These are phyloP conservation scores for Narthecium ossifragum DNA, from an alignment of 106 monocot genomes.

Conservation along the genomic window DNA sequence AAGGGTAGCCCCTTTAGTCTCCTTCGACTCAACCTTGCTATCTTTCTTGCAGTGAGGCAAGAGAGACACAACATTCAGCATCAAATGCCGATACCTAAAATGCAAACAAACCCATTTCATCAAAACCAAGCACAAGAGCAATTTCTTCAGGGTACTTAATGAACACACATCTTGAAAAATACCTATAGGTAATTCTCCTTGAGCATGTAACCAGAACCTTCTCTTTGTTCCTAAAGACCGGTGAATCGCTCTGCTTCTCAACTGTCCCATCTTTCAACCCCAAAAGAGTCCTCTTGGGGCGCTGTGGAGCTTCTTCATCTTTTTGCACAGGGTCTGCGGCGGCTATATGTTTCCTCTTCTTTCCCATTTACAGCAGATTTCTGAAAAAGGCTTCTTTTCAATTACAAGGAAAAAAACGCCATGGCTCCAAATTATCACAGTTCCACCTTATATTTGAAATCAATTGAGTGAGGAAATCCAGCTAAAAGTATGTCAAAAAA, in stretches of 20 bases:
- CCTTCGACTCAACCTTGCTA: constrained; percentile 87
- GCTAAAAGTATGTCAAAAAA: no score
- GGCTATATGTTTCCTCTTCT: constrained; percentile 68
- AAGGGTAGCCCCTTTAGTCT: constrained; percentile 71
- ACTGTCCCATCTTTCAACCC: constrained; percentile 57
- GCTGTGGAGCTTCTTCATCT: constrained; percentile 22
- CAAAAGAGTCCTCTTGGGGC: constrained; percentile 61
- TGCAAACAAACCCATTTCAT: not conserved
- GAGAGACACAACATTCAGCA: constrained; percentile 79
- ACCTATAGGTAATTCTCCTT: constrained; percentile 81
- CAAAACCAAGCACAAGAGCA: not conserved
- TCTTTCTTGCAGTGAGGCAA: constrained; percentile 93
- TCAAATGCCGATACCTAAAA: constrained; percentile 83
- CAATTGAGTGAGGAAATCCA: no score
- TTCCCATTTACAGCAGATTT: no score
- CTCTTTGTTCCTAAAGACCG: constrained; percentile 81
- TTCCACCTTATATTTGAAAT: no score
- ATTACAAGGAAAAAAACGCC: no score
- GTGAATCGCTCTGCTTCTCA: constrained; percentile 5
- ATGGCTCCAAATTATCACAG: no score
- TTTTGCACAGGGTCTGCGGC: constrained; percentile 20
- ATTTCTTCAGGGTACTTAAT: not conserved
- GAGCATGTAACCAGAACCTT: constrained; percentile 93
- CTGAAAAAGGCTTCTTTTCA: no score
- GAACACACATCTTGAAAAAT: not conserved